A percentile compares a stretch with the other conserved stretches of the same genome.
Evolutionary conservation across 2,329 filamentous ascomycete genomes (phyloP).

Genomic region (Falciphora oryzae): DNA sequence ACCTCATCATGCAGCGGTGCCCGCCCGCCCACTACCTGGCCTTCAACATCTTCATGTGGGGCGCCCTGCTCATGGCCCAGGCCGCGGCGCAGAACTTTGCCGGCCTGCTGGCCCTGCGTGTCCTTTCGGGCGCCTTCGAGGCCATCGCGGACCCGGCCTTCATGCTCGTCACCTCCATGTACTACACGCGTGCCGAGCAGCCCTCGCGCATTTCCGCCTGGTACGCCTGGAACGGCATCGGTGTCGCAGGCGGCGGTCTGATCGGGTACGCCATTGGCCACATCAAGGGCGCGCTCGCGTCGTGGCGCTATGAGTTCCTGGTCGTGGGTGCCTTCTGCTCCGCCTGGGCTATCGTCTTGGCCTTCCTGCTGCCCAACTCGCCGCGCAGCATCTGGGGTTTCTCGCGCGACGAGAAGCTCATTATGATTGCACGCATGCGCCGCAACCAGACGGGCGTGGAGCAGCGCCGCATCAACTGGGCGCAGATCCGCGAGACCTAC

Average conservation of each 20-base stretch:
- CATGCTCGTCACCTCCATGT: constrained; percentile 61
- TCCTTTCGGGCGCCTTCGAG: constrained; percentile 60
- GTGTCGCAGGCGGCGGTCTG: constrained; percentile 50
- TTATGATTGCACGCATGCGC: constrained; percentile 48
- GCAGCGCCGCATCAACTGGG: constrained; percentile 48
- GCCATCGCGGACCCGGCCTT: constrained; percentile 44
- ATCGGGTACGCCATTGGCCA: constrained; percentile 54
- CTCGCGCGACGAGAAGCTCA: constrained; percentile 41
- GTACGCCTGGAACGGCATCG: constrained; percentile 54
- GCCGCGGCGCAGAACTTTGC: constrained; percentile 52
- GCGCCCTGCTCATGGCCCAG: constrained; percentile 40
- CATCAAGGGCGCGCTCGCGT: constrained; percentile 47
- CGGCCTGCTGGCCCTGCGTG: constrained; percentile 47
- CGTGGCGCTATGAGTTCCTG: constrained; percentile 64
- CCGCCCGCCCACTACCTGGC: constrained; percentile 32
- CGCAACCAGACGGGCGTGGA: constrained; percentile 55
- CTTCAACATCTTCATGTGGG: constrained; percentile 51
- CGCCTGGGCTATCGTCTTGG: constrained; percentile 53
- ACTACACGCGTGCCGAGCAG: constrained; percentile 57
- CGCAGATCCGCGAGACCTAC: constrained; percentile 51
- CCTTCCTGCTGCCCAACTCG: constrained; percentile 50
- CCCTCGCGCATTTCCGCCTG: constrained; percentile 54
- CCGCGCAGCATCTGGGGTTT: constrained; percentile 49
- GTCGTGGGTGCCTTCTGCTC: constrained; percentile 55
- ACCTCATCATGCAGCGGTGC: constrained; percentile 25